phyloP scores from a whole-genome alignment of 2,329 filamentous ascomycete species.

The Cercospora sojina region DNA sequence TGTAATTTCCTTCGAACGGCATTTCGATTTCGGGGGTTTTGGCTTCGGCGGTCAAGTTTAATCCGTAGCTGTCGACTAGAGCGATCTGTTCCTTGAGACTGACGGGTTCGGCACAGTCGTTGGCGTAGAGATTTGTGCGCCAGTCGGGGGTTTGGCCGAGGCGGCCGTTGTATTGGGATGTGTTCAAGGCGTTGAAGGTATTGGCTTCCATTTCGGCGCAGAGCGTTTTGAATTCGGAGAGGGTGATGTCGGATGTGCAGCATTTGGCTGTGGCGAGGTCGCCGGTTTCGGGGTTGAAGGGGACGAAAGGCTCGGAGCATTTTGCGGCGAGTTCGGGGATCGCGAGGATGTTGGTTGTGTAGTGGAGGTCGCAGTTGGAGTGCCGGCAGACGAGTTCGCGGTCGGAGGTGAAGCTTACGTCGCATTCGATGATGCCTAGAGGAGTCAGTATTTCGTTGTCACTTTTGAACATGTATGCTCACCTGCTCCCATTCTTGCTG shows the following conservation, averaged over 20 bases:
- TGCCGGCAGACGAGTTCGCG: constrained; percentile 67
- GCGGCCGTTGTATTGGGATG: constrained; percentile 52
- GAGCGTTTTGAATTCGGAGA: constrained; percentile 65
- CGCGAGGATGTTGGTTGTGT: constrained; percentile 65
- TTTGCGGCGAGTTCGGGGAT: constrained; percentile 63
- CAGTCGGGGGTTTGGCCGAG: constrained; percentile 53
- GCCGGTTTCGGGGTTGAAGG: constrained; percentile 37
- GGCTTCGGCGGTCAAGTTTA: constrained; percentile 66
- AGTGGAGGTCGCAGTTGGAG: constrained; percentile 66
- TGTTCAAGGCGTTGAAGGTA: constrained; percentile 58
- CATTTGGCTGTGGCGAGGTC: constrained; percentile 62
- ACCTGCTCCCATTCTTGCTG: constrained; percentile 66
- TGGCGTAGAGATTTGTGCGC: constrained; percentile 63
- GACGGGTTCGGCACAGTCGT: constrained; percentile 62
- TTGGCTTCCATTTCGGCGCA: constrained; percentile 70
- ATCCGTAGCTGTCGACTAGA: constrained; percentile 56
- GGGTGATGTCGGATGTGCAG: constrained; percentile 70
- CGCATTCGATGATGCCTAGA: constrained; percentile 60
- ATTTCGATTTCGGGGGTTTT: constrained; percentile 66
- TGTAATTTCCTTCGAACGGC: constrained; percentile 65
- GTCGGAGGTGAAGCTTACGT: constrained; percentile 66
- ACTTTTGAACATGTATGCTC: not conserved
- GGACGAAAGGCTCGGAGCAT: constrained; percentile 62
- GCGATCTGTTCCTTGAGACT: constrained; percentile 63
- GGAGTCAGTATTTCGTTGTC: not conserved